Evolutionary conservation across 805 yeast genomes (phyloP).

Genomic region (Yarrowia sp.): DNA sequence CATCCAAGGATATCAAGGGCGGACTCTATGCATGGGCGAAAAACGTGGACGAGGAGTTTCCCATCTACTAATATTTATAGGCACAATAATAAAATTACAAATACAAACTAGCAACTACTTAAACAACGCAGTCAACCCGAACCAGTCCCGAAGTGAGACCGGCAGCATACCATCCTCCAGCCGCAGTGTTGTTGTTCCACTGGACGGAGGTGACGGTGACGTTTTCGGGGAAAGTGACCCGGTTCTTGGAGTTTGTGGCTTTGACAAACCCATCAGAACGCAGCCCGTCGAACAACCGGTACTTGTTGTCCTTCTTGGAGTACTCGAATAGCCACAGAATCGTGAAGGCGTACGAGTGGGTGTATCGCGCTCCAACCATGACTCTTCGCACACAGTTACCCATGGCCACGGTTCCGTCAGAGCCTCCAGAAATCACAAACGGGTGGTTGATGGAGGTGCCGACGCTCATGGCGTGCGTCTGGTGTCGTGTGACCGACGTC

Average conservation of each 20-base stretch:
- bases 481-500: slow-evolving; percentile 42
- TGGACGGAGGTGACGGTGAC: slow-evolving; percentile 49
- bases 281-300: slow-evolving; percentile 45
- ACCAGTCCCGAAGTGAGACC: slow-evolving; percentile 53
- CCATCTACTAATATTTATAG: slow-evolving; percentile 51
- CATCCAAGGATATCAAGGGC: slow-evolving; percentile 69
- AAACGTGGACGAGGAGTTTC: slow-evolving; percentile 57
- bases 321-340: slow-evolving; percentile 43
- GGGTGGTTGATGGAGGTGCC: slow-evolving; percentile 50
- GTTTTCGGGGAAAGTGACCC: slow-evolving; percentile 46
- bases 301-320: slow-evolving; percentile 40
- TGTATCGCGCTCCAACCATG: slow-evolving; percentile 33
- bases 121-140: slow-evolving; percentile 38
- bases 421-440: slow-evolving; percentile 46
- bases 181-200: slow-evolving; percentile 55
- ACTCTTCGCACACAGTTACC: slow-evolving; percentile 43
- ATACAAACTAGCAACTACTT: not conserved
- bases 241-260: slow-evolving; percentile 32
- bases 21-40: slow-evolving; percentile 72
- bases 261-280: slow-evolving; percentile 38
- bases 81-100: not conserved
- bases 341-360: slow-evolving; percentile 32
- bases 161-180: slow-evolving; percentile 53
- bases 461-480: slow-evolving; percentile 44
- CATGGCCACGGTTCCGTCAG: slow-evolving; percentile 50